A percentile compares a stretch with the other conserved stretches of the same genome.
These are phyloP conservation scores for Cyberlindnera saturnus DNA, from an alignment of 805 yeast species.

Conservation along the genomic window DNA sequence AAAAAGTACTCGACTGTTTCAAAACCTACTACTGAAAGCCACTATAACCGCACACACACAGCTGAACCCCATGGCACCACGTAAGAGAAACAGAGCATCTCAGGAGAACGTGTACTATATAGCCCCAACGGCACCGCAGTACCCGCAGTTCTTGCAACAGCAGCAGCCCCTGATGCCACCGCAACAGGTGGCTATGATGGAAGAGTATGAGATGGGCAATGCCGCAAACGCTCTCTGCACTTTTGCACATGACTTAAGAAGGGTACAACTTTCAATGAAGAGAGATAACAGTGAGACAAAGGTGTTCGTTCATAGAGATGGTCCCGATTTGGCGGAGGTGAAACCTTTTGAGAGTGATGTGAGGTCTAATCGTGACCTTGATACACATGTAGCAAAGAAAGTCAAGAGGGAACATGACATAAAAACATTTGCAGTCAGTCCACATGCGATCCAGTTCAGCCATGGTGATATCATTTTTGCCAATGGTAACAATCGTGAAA, in stretches of 20 bases:
- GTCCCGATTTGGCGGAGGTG: background rate
- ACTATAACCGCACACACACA: too few relatives aligned
- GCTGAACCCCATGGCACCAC: background rate
- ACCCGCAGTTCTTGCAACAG: background rate
- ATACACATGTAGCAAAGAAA: background rate
- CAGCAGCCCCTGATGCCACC: background rate
- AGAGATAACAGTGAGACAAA: constrained; percentile 1
- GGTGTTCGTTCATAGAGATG: constrained; percentile 8
- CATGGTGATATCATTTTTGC: constrained; percentile 21
- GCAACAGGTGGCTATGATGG: constrained; percentile 1
- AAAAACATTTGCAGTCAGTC: background rate
- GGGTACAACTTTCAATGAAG: background rate
- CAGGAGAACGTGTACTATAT: constrained; percentile 5
- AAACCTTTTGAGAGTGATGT: background rate
- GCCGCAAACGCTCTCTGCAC: constrained; percentile 1
- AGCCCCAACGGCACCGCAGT: constrained; percentile 1
- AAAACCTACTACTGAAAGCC: too few relatives aligned
- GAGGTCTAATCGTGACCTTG: background rate
- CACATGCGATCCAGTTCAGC: background rate
- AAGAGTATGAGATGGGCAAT: constrained; percentile 1
- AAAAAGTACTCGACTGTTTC: too few relatives aligned
- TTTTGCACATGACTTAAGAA: constrained; percentile 1
- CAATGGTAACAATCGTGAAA: constrained; percentile 24
- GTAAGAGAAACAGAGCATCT: constrained; percentile 3
- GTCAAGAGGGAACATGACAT: background rate